A percentile compares a stretch with the other conserved stretches of the same genome.
phyloP scores from a whole-genome alignment of 768 basidiomycete species.

The Agaricus blazei region DNA sequence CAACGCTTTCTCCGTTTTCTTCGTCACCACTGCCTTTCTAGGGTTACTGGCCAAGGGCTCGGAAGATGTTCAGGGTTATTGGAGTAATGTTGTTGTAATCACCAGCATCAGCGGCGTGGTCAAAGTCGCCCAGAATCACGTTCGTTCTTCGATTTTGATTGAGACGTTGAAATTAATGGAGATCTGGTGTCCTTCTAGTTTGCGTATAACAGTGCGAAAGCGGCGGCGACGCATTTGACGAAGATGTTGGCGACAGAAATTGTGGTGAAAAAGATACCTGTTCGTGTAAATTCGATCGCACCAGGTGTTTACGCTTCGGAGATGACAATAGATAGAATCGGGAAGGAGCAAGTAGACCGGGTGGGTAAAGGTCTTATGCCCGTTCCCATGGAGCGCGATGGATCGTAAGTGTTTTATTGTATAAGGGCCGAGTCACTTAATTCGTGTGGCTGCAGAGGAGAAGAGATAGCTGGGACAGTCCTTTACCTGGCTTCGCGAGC shows the following conservation, averaged over 20 bases:
- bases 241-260: constrained; percentile 74
- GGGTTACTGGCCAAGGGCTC: constrained; percentile 72
- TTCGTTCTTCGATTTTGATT: constrained; percentile 27
- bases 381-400: constrained; percentile 57
- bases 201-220: constrained; percentile 78
- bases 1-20: constrained; percentile 76
- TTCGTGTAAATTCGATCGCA: constrained; percentile 71
- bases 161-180: not conserved
- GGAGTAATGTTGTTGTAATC: constrained; percentile 69
- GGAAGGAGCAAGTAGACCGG: constrained; percentile 40
- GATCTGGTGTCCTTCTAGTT: constrained; percentile 41
- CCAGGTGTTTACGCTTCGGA: constrained; percentile 76
- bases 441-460: constrained; percentile 34
- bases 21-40: constrained; percentile 71
- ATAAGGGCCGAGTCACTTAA: not conserved
- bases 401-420: constrained; percentile 49
- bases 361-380: constrained; percentile 57
- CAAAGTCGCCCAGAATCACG: constrained; percentile 73
- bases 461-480: constrained; percentile 74
- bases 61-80: constrained; percentile 49
- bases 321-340: constrained; percentile 57
- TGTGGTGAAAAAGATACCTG: constrained; percentile 58
- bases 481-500: constrained; percentile 72
- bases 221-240: constrained; percentile 72
- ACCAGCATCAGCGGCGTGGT: constrained; percentile 72